phyloP scores from a whole-genome alignment of 1,284 basidiomycete genomes.

The Xanthoconium separans region DNA sequence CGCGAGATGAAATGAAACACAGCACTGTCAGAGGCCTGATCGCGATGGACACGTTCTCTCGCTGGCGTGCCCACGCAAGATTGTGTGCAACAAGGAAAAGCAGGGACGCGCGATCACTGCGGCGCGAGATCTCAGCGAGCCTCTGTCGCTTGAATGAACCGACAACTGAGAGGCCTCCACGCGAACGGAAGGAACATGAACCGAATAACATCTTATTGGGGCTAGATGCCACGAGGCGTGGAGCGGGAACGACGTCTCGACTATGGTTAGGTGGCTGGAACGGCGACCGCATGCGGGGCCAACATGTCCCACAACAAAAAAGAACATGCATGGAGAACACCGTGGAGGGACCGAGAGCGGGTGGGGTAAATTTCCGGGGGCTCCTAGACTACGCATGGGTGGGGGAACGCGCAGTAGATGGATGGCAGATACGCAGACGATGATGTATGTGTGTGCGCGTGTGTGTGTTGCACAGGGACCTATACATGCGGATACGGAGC shows the following conservation, averaged over 20 bases:
- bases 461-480: background rate
- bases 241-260: conserved; percentile 3
- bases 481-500: conserved; percentile 7
- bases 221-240: conserved; percentile 19
- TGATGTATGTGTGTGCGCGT: background rate
- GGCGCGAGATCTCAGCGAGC: conserved; percentile 30
- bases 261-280: background rate
- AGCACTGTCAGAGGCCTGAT: conserved; percentile 8
- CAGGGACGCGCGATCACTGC: conserved; percentile 11
- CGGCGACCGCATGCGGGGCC: background rate
- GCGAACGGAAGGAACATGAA: conserved; percentile 12
- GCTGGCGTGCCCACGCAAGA: background rate
- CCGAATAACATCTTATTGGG: conserved; percentile 2
- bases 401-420: background rate
- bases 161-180: background rate
- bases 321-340: background rate
- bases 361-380: conserved; percentile 8
- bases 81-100: background rate
- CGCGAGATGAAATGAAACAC: conserved; percentile 12
- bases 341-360: background rate
- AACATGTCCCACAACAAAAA: background rate
- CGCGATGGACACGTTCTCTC: background rate
- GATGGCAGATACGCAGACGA: background rate
- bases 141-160: background rate
- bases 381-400: background rate